Conservation (phyloP, 768 basidiomycete species). For the Hemileccinum impolitum region DNA sequence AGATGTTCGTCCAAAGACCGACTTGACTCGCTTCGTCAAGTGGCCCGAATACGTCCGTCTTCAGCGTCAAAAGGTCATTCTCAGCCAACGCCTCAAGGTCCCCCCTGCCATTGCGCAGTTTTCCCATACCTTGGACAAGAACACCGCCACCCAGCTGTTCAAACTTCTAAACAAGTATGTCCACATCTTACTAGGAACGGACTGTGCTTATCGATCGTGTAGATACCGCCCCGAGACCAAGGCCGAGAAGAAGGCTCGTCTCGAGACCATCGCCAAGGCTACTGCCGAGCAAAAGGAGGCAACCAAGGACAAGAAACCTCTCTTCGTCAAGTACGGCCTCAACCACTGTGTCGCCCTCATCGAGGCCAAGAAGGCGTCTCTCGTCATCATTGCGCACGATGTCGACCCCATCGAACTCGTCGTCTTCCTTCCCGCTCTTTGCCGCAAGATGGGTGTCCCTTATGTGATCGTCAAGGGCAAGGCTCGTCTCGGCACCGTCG, state of each 20-base stretch:
- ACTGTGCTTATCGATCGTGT: background rate
- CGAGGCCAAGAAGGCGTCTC: slow-evolving; percentile 95
- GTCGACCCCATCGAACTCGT: slow-evolving; percentile 99
- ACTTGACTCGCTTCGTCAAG: slow-evolving; percentile 97
- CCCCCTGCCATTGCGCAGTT: slow-evolving; percentile 98
- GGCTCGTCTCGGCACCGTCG: slow-evolving; percentile 95
- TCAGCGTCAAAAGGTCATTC: slow-evolving; percentile 97
- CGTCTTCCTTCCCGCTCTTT: slow-evolving; percentile 95
- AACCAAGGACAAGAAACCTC: slow-evolving; percentile 87
- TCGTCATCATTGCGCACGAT: slow-evolving; percentile 95
- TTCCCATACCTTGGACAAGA: slow-evolving; percentile 97
- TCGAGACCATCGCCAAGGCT: slow-evolving; percentile 71
- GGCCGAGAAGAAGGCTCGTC: slow-evolving; percentile 96
- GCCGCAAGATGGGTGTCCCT: slow-evolving; percentile 99
- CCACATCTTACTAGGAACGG: background rate
- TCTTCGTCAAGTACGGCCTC: slow-evolving; percentile 93
- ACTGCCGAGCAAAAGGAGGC: slow-evolving; percentile 77
- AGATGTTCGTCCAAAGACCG: slow-evolving; percentile 84
- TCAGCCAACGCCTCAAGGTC: slow-evolving; percentile 96
- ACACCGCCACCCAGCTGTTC: slow-evolving; percentile 97
- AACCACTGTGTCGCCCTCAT: slow-evolving; percentile 96
- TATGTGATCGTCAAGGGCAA: slow-evolving; percentile 99
- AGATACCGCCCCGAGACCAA: slow-evolving; percentile 87
- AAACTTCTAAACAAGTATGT: slow-evolving; percentile 90
- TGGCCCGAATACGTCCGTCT: slow-evolving; percentile 99